Conservation (phyloP, 176 grass and related monocot species). For the Oropetium thomaeum region DNA sequence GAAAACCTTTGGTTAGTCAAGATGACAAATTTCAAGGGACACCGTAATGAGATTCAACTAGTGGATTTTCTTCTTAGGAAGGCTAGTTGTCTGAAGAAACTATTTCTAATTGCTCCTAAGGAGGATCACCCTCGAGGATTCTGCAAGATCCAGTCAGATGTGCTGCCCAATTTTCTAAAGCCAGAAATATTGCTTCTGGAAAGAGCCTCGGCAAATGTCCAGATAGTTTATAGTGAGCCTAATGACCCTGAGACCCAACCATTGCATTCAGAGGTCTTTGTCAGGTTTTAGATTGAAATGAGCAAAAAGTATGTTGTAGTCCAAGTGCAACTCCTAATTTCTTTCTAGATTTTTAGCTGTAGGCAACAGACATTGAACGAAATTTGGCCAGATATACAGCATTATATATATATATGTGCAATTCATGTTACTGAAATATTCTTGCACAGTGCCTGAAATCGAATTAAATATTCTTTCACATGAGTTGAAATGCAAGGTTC, state of each 20-base stretch:
- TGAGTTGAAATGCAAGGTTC: conserved; percentile 25
- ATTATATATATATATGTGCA: conserved; percentile 30
- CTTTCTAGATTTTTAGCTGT: conserved; percentile 32
- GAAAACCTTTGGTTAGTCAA: conserved; percentile 71
- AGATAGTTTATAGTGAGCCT: conserved; percentile 54
- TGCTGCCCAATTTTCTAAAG: conserved; percentile 32
- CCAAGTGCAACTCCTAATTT: conserved; percentile 24
- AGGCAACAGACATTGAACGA: conserved; percentile 35
- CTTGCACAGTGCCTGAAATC: conserved; percentile 18
- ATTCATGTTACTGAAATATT: conserved; percentile 33
- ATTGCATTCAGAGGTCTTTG: conserved; percentile 72
- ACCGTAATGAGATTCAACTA: conserved; percentile 69
- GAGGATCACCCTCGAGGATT: conserved; percentile 52
- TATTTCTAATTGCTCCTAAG: conserved; percentile 52
- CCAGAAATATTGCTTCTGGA: conserved; percentile 37
- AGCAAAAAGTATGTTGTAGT: conserved; percentile 33
- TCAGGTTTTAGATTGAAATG: conserved; percentile 66
- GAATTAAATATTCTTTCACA: conserved; percentile 9
- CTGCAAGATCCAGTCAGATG: conserved; percentile 37
- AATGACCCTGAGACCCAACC: conserved; percentile 47
- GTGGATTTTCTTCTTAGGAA: conserved; percentile 71
- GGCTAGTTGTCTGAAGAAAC: conserved; percentile 43
- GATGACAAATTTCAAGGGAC: conserved; percentile 82
- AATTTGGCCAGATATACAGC: conserved; percentile 29
- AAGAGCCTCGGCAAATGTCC: conserved; percentile 55